These are phyloP conservation scores for Spironucleus salmonicida DNA, from an alignment of 208 protist species.

Conservation along the genomic window DNA sequence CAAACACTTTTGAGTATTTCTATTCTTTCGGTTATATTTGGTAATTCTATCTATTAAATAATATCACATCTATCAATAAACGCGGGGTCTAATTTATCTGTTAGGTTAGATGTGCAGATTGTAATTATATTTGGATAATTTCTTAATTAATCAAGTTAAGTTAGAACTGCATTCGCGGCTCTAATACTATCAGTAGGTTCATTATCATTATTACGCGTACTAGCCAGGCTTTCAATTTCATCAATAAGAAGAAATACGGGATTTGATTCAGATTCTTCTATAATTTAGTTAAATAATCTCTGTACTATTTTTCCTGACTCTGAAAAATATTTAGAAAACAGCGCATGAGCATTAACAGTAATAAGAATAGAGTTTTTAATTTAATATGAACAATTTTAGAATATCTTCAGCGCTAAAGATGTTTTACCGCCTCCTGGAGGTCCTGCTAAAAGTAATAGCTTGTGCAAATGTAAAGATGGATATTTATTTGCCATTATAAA, in stretches of 20 bases:
- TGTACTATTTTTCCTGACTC: constrained; percentile 40
- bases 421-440: no score
- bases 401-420: no score
- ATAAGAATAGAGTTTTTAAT: constrained; percentile 36
- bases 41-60: no score
- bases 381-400: no score
- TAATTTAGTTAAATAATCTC: background rate
- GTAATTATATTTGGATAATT: background rate
- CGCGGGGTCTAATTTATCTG: background rate
- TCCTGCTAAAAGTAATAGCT: no score
- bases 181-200: background rate
- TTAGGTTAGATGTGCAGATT: constrained; percentile 15
- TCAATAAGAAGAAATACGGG: constrained; percentile 1
- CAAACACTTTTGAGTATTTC: no score
- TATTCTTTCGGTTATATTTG: no score
- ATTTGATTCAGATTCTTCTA: background rate
- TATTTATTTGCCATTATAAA: no score
- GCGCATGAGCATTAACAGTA: constrained; percentile 45
- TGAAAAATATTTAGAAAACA: constrained; percentile 47
- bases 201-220: background rate
- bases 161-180: constrained; percentile 15
- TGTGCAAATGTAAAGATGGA: no score
- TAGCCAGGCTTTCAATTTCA: background rate
- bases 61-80: constrained; percentile 10
- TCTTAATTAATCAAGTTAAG: constrained; percentile 5